phyloP scores from a whole-genome alignment of 768 basidiomycete species.

The Pulveroboletus sp. region DNA sequence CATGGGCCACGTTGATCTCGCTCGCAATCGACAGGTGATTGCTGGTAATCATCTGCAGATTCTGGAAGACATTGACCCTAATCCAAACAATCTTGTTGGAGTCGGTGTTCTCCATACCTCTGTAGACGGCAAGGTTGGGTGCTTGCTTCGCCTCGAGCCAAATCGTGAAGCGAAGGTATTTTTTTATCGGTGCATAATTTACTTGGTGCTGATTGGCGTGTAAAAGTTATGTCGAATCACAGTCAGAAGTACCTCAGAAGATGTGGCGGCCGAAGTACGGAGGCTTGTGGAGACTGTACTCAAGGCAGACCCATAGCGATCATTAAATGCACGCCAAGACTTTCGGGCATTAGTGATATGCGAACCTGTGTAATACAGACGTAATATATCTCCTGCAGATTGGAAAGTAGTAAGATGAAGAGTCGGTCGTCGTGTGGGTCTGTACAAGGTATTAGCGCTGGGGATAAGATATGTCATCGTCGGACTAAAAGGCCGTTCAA shows the following conservation, averaged over 20 bases:
- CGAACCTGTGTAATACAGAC: conserved; percentile 21
- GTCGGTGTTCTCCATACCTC: conserved; percentile 97
- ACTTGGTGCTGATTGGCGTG: not conserved
- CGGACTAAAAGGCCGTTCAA: conserved; percentile 38
- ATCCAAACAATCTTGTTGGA: conserved; percentile 86
- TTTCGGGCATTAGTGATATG: conserved; percentile 10
- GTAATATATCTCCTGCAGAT: conserved; percentile 14
- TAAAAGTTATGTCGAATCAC: conserved; percentile 85
- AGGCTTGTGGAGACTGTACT: conserved; percentile 42
- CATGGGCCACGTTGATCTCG: conserved; percentile 68
- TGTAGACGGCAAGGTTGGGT: conserved; percentile 91
- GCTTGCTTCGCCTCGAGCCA: conserved; percentile 87
- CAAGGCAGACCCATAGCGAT: conserved; percentile 20
- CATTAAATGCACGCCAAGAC: not conserved
- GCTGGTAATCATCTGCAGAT: conserved; percentile 73
- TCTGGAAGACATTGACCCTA: conserved; percentile 85
- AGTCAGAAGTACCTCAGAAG: conserved; percentile 90
- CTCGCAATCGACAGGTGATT: conserved; percentile 70
- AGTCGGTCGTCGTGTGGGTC: not conserved
- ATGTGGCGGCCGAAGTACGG: conserved; percentile 71
- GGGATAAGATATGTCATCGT: conserved; percentile 23
- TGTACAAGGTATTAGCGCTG: not conserved
- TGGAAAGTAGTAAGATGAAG: conserved; percentile 1
- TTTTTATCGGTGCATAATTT: not conserved
- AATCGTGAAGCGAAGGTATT: conserved; percentile 90